Evolutionary conservation across 2,329 filamentous ascomycete genomes (phyloP).

Genomic region (Claviceps paspali): DNA sequence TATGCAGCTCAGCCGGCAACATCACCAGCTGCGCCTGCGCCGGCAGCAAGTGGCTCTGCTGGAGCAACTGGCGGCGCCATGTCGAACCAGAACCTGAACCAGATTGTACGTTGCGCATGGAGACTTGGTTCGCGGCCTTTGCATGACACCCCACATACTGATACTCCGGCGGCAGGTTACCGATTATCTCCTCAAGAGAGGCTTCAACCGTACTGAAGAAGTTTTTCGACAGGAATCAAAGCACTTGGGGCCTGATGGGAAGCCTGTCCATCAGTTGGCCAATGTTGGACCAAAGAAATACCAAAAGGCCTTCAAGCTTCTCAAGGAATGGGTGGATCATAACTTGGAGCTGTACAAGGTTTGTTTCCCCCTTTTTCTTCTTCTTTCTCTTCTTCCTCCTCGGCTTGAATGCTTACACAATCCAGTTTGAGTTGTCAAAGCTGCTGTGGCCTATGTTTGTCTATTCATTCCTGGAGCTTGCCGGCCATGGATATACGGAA

Average conservation of each 20-base stretch:
- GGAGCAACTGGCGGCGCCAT: constrained; percentile 26
- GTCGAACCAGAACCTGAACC: constrained; percentile 83
- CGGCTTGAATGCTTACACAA: not conserved
- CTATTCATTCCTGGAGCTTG: constrained; percentile 75
- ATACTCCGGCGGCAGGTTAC: constrained; percentile 42
- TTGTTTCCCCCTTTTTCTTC: constrained; percentile 9
- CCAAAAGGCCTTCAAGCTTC: constrained; percentile 53
- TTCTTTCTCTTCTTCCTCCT: not conserved
- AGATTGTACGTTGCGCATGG: constrained; percentile 64
- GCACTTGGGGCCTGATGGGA: constrained; percentile 65
- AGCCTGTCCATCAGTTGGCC: constrained; percentile 54
- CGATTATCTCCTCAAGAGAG: constrained; percentile 90
- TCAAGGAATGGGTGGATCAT: constrained; percentile 77
- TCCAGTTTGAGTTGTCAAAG: constrained; percentile 68
- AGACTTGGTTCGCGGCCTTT: not conserved
- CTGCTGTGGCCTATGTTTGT: constrained; percentile 89
- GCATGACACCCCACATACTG: constrained; percentile 4
- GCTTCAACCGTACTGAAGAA: constrained; percentile 83
- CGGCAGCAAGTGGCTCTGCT: constrained; percentile 18
- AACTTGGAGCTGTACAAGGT: constrained; percentile 91
- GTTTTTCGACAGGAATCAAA: constrained; percentile 84
- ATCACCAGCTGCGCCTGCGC: constrained; percentile 17
- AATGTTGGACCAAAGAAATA: constrained; percentile 66
- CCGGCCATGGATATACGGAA: constrained; percentile 52
- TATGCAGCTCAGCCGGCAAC: constrained; percentile 19